These are phyloP conservation scores for Capsella rubella DNA, from an alignment of 441 rosid genomes.

Conservation along the genomic window DNA sequence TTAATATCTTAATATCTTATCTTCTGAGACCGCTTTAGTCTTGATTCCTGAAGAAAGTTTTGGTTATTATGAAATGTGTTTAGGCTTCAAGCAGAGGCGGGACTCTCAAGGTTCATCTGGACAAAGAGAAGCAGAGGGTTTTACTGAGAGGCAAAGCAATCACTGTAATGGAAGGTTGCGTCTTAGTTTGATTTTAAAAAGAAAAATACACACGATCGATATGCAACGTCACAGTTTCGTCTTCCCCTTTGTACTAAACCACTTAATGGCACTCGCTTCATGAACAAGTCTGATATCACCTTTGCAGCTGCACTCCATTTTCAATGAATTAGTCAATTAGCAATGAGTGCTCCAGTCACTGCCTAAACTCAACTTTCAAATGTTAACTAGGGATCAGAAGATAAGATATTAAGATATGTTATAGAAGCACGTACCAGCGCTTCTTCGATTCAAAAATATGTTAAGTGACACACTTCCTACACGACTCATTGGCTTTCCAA, in stretches of 20 bases:
- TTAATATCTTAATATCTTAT: too few species aligned
- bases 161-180: slow-evolving; percentile 70
- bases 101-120: slow-evolving; percentile 54
- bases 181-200: slow-evolving; percentile 49
- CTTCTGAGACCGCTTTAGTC: neutral
- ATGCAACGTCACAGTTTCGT: too few species aligned
- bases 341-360: too few species aligned
- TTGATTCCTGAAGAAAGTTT: neutral
- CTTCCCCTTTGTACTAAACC: too few species aligned
- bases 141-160: slow-evolving; percentile 68
- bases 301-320: slow-evolving; percentile 99
- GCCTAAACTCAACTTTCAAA: too few species aligned
- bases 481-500: too few species aligned
- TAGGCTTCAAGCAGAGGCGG: slow-evolving; percentile 86
- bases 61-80: neutral
- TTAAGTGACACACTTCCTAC: too few species aligned
- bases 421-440: too few species aligned
- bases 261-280: slow-evolving; percentile 43
- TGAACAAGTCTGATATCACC: slow-evolving; percentile 92
- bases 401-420: too few species aligned
- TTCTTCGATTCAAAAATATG: too few species aligned
- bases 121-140: slow-evolving; percentile 63
- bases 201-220: too few species aligned
- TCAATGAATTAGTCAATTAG: slow-evolving; percentile 75
- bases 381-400: too few species aligned